phyloP scores from a whole-genome alignment of 2,329 filamentous ascomycete species.

The Falciphora oryzae region DNA sequence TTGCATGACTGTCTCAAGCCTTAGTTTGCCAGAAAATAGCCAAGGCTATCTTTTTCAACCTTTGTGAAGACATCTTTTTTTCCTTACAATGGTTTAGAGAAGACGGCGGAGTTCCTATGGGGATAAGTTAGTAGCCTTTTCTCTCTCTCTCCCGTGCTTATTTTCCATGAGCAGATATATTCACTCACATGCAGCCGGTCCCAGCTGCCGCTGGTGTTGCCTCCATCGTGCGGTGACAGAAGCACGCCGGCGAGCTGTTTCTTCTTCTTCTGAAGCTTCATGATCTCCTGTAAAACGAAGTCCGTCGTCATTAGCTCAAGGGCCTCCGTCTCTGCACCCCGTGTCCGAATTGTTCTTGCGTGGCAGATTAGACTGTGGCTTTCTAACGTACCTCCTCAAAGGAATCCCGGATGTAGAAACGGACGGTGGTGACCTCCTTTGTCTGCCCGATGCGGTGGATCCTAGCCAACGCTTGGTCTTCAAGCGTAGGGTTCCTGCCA shows the following conservation, averaged over 20 bases:
- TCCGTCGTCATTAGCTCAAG: too few relatives aligned
- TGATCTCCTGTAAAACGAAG: conserved; percentile 14
- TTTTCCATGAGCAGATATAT: background rate
- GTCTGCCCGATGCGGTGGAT: conserved; percentile 24
- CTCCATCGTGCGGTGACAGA: conserved; percentile 11
- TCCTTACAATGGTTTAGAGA: too few relatives aligned
- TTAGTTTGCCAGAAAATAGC: too few relatives aligned
- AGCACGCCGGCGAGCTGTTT: conserved; percentile 15
- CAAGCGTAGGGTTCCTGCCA: conserved; percentile 24
- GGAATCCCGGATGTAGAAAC: conserved; percentile 21
- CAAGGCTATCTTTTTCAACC: too few relatives aligned
- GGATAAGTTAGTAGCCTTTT: too few relatives aligned
- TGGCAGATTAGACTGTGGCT: too few relatives aligned
- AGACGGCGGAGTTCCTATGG: too few relatives aligned
- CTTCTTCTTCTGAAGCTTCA: conserved; percentile 15
- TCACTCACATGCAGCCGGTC: background rate
- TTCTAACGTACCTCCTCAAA: conserved; percentile 23
- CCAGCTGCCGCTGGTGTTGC: background rate
- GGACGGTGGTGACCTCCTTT: conserved; percentile 22
- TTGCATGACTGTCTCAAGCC: too few relatives aligned
- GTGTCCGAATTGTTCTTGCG: too few relatives aligned
- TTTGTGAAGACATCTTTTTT: too few relatives aligned
- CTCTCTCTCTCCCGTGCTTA: too few relatives aligned
- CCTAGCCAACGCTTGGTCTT: conserved; percentile 25
- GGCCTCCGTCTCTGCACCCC: too few relatives aligned